Evolutionary conservation across 768 basidiomycete genomes (phyloP), one percentile per base, ranked within the genome.

Genomic region (Amanita rimosa): DNA sequence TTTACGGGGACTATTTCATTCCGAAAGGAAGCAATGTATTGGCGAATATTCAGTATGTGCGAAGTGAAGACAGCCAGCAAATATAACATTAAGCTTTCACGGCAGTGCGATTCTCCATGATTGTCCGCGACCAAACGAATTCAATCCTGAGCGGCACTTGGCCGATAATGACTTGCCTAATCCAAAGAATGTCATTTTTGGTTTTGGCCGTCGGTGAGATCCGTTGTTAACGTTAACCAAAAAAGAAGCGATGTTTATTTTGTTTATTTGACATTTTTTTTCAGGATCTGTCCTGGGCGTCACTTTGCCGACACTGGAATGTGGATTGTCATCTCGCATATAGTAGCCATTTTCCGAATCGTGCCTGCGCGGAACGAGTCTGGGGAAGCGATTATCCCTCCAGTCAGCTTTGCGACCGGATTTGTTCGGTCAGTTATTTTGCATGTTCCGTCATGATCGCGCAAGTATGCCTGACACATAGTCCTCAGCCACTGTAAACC

Each of bases 171-270:
- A 59, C 35, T 60, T 69, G 29, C 64, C 65, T 16, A 71, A 78
- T 58, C 75, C 77, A 27, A 62, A 68, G 27, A 68, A 70, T 31
- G 57, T 75, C 33, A 66, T 76, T 16, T 81, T 79, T 54, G 78
- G 78, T 6, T 81, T 81, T 60, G 78, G 78, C 26, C 66, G 78
- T 48, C 64, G 75, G 74, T 74, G 50, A 60, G 63, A 46, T 22
- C 40, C 33, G 4, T 13, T 45, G 4, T 13, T 45, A 16, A 31
- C 17, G 6, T 37, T 36, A 34, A 19, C 24, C 43, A 31, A 39
- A 24, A 22, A 26, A 19, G 34, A 16, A n/a, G 13, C 6, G 17
- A 40, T 31, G 16, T 43, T 40, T 51, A 38, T 27, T 42, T 21
- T 31, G 16, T 43, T 40, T 51, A 38, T 27, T 42, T 21, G 21